These are phyloP conservation scores for Cladosporium sp. DNA, from an alignment of 2,329 filamentous ascomycete species.

Conservation along the genomic window DNA sequence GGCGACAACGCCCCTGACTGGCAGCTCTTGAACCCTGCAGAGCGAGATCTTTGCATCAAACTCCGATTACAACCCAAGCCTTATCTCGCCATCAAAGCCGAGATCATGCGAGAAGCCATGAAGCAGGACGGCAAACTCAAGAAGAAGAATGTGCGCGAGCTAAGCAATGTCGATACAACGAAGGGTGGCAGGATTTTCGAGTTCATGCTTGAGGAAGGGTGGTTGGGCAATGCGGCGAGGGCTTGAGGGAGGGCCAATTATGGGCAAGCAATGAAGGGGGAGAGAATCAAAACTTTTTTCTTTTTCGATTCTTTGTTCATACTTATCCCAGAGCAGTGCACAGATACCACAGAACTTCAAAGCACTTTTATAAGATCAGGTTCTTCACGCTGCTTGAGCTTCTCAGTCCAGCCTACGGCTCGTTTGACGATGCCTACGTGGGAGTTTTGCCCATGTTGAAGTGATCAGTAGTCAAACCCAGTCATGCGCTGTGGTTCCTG, in stretches of 20 bases:
- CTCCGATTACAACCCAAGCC: slow-evolving; percentile 89
- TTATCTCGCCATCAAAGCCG: slow-evolving; percentile 91
- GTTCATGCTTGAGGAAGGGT: slow-evolving; percentile 89
- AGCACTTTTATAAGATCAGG: no score
- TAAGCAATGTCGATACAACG: slow-evolving; percentile 78
- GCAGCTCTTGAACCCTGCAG: slow-evolving; percentile 81
- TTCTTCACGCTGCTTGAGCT: no score
- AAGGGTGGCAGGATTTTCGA: slow-evolving; percentile 89
- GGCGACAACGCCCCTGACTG: slow-evolving; percentile 78
- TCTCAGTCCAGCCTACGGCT: no score
- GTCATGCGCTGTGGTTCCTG: no score
- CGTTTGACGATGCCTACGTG: no score
- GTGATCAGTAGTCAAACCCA: no score
- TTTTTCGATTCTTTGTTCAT: no score
- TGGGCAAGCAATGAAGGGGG: no score
- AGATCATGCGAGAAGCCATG: slow-evolving; percentile 84
- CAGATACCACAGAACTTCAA: no score
- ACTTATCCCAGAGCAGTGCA: no score
- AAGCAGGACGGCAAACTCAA: slow-evolving; percentile 85
- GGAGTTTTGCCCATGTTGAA: no score
- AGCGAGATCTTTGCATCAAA: slow-evolving; percentile 80
- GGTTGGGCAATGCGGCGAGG: slow-evolving; percentile 69
- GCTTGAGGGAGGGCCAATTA: slow-evolving; percentile 48
- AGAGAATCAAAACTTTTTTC: no score
- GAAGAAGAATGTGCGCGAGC: slow-evolving; percentile 88